These are phyloP conservation scores for Rhytidiadelphus loreus DNA, from an alignment of 225 moss, liverwort and hornwort genomes.

Conservation along the genomic window DNA sequence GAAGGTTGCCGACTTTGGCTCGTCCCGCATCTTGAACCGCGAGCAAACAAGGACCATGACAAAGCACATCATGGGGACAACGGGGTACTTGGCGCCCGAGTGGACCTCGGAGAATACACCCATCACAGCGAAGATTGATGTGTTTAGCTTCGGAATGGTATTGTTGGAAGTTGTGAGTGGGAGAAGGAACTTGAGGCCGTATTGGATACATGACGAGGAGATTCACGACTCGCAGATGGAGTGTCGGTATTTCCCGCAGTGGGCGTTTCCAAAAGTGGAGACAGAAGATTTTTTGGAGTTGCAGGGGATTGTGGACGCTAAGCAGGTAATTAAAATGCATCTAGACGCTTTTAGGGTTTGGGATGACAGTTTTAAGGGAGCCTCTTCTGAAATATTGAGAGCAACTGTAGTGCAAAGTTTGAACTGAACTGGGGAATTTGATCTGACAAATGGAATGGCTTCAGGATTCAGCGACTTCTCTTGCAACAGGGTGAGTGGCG, in stretches of 20 bases:
- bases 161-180: conserved; percentile 10
- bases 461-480: too few species aligned
- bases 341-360: not conserved
- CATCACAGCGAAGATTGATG: conserved; percentile 6
- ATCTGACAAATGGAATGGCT: too few species aligned
- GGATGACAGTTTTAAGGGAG: not conserved
- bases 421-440: too few species aligned
- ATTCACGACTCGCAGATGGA: not conserved
- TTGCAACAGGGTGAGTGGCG: too few species aligned
- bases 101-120: not conserved
- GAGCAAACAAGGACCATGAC: not conserved
- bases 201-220: not conserved
- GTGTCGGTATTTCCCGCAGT: not conserved
- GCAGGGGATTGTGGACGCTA: not conserved
- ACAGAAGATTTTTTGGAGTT: not conserved
- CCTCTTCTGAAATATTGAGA: not conserved
- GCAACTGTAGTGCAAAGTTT: not conserved
- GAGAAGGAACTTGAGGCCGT: not conserved
- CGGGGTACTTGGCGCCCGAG: conserved; percentile 17
- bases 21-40: not conserved
- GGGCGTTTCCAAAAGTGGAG: conserved; percentile 6
- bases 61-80: conserved; percentile 3
- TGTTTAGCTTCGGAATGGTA: conserved; percentile 6
- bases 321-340: not conserved
- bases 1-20: conserved; percentile 2